Percentiles rank a stretch among this genome's conserved stretches.
phyloP scores from a whole-genome alignment of 768 basidiomycete genomes.

The Fibroporia radiculosa region DNA sequence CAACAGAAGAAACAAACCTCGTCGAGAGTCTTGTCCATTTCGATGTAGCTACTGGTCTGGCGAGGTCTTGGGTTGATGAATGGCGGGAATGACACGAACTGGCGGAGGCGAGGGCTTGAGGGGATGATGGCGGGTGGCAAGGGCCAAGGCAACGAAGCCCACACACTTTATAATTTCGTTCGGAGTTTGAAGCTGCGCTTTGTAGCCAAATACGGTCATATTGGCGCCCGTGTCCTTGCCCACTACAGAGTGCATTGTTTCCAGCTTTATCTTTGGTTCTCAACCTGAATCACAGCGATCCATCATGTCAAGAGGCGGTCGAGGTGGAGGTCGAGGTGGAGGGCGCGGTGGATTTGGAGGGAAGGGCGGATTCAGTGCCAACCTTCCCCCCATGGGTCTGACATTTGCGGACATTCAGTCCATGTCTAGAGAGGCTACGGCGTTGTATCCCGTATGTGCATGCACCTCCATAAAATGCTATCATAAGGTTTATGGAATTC shows the following conservation, averaged over 20 bases:
- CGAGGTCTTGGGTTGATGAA: too few species aligned
- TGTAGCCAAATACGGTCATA: slow-evolving; percentile 5
- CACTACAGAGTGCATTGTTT: too few species aligned
- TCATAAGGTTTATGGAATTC: slow-evolving; percentile 8
- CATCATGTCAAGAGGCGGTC: slow-evolving; percentile 45
- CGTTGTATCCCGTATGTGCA: slow-evolving; percentile 69
- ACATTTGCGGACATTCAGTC: slow-evolving; percentile 74
- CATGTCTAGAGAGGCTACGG: slow-evolving; percentile 67
- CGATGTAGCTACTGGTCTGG: too few species aligned
- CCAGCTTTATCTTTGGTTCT: too few species aligned
- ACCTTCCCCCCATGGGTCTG: slow-evolving; percentile 67
- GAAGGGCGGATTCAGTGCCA: slow-evolving; percentile 30
- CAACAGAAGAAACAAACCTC: slow-evolving; percentile 43
- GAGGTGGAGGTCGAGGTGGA: slow-evolving; percentile 39
- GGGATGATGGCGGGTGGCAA: slow-evolving; percentile 24
- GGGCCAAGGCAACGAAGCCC: slow-evolving; percentile 17
- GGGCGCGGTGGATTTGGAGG: slow-evolving; percentile 59
- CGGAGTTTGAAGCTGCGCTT: slow-evolving; percentile 16
- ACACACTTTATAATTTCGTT: slow-evolving; percentile 4
- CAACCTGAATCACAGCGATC: too few species aligned
- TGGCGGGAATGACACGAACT: too few species aligned
- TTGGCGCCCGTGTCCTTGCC: neutral
- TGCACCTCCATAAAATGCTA: too few species aligned
- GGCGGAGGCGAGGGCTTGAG: slow-evolving; percentile 11
- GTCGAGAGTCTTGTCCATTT: slow-evolving; percentile 81